Conservation (phyloP, 2,329 filamentous ascomycete species). For the Fusarium sp. region DNA sequence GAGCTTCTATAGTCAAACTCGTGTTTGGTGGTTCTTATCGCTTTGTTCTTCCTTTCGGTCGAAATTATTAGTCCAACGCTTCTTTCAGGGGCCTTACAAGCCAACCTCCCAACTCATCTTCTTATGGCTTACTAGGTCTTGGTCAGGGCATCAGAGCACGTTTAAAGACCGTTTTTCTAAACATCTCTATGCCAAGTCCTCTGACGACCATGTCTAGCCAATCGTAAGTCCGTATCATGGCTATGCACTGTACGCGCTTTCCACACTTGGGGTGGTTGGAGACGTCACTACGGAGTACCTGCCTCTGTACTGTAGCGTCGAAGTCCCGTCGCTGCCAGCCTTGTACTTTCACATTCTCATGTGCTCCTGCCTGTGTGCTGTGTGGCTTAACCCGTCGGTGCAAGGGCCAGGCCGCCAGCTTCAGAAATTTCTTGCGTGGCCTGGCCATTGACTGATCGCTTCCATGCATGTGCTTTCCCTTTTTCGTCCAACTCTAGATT, state of each 20-base stretch:
- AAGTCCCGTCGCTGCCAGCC: conserved; percentile 30
- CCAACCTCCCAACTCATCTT: conserved; percentile 11
- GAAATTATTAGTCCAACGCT: background rate
- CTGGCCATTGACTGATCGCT: too few species aligned
- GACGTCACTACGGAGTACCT: too few species aligned
- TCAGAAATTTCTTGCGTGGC: conserved; percentile 27
- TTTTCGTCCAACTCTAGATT: conserved; percentile 19
- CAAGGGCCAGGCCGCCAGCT: conserved; percentile 10
- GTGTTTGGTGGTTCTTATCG: conserved; percentile 3
- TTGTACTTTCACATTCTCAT: conserved; percentile 27
- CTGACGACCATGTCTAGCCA: conserved; percentile 1
- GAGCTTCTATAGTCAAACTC: background rate
- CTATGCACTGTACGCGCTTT: conserved; percentile 5
- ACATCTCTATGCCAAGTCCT: conserved; percentile 1
- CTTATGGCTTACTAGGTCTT: too few species aligned
- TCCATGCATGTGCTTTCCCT: conserved; percentile 18
- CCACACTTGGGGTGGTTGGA: conserved; percentile 37
- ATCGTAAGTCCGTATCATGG: conserved; percentile 14
- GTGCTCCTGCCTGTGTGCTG: conserved; percentile 14
- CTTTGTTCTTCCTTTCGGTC: background rate
- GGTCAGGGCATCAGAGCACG: conserved; percentile 2
- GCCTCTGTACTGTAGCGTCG: conserved; percentile 16
- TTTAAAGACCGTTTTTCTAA: background rate
- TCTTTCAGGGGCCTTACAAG: conserved; percentile 1
- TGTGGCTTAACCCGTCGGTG: conserved; percentile 24